Evolutionary conservation across 2,329 filamentous ascomycete species (phyloP), one percentile per base, ranked within the genome.

Genomic region (Hypocreales sp.): DNA sequence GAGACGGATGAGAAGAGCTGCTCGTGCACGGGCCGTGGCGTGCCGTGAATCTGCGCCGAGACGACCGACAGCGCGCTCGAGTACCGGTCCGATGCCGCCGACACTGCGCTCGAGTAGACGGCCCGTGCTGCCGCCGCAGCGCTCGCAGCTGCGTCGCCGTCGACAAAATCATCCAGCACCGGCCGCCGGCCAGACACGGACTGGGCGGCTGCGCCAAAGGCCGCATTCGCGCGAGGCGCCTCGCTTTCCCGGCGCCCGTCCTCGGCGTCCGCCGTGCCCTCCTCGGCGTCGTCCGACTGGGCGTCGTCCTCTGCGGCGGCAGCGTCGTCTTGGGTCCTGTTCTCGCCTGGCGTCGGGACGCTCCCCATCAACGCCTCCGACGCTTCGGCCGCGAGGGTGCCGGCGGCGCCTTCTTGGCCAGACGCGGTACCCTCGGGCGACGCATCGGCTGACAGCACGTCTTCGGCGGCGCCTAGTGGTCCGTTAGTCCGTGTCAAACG

Each of bases 1-100:
- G 75, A 73, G 8, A 79, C 67, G 0, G 77, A 79, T 7, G 74
- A 66, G 9, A 80, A 56, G 46, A 83, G 66, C 34, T 80, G 61
- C 38, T 80, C 61, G 34, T 83, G 73, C 4, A 69, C 63, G 7
- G 79, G 78, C 41, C 78, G 68, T 2, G 76, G 69, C 1, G 72
- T 72, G 18, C 77, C 78, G 16, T 68, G 72, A 21, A 82, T 64
- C 40, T 80, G 67, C 4, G 60, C 66, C 2, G 76, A 81, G 2
- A 79, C 60, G 15, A 70, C 60, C 1, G 76, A 76, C 40, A 73
- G 69, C 8, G 78, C 79, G 14, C 70, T 69, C 0, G 65, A 64
- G 39, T 80, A 81, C 29, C 77, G 72, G 22, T 70, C 61, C n/a
- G 71, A 69, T 4, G 79, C 80, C 22, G 64, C 58, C 23, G 66